These are phyloP conservation scores for Asclepias syriaca DNA, from an alignment of 257 asterid species.

Conservation along the genomic window DNA sequence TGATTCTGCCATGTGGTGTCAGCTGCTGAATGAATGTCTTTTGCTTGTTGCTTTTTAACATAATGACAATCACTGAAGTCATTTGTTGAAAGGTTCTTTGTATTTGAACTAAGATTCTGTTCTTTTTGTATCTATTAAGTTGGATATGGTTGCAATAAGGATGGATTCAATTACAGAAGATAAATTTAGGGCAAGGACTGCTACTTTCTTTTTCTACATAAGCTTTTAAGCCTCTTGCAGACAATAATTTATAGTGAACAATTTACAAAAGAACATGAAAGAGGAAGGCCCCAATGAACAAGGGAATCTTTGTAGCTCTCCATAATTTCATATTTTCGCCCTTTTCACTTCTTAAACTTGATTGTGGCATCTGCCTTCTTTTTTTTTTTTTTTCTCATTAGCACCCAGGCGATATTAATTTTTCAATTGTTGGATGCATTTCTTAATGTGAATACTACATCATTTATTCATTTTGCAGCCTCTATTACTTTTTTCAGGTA, in stretches of 20 bases:
- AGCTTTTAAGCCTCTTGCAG: background rate
- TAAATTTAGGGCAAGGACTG: background rate
- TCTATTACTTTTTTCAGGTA: constrained; percentile 43
- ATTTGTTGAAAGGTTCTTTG: background rate
- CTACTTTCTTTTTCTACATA: background rate
- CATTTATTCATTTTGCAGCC: background rate
- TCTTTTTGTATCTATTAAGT: background rate
- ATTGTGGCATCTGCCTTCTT: background rate
- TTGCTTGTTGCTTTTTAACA: background rate
- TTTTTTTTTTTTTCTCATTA: background rate
- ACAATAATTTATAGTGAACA: background rate
- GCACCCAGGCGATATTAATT: background rate
- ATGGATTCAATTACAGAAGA: background rate
- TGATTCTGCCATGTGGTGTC: background rate
- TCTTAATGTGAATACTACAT: background rate
- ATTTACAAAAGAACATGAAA: background rate
- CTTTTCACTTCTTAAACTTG: background rate
- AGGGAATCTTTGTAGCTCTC: background rate
- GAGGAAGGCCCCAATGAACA: background rate
- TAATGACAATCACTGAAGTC: background rate
- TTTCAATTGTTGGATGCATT: background rate
- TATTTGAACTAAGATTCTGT: background rate
- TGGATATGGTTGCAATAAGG: background rate
- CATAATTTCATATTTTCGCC: background rate
- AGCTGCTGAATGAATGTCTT: background rate